Base-by-base conservation (phyloP, 305 asterid genomes). In the Solanum hybrid region DNA sequence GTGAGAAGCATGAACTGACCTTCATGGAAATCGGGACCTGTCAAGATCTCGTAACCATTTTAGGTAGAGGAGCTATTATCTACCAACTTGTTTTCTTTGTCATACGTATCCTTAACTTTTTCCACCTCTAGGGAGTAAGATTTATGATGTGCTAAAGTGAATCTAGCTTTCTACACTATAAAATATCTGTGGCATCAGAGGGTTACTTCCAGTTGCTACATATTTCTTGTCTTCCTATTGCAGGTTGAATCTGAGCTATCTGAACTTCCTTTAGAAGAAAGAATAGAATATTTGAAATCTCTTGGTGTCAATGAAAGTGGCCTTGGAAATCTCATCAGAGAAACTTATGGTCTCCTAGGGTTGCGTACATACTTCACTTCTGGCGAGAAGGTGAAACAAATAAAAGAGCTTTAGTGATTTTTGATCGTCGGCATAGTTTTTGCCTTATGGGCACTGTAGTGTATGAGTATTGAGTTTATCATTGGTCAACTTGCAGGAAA, bases 171-270 rank as follows among this genome's bases (percentile, higher is more conserved):
- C 31, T 32, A 34, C 32, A 32, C 46, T n/a, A 20, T 22, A 56
- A 32, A 85, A 84, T 31, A 32, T 56, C 38, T 16, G 17, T 88
- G 69, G n/a, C 31, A 77, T 88, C 56, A 16, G 85, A 72, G 51
- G 76, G 46, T 56, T 56, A 60, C 76, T 20, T 56, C 32, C 42
- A 56, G 51, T 35, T 89, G 88, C 86, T 85, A 69, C 56, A 77
- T 42, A 76, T 82, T 88, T 89, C 89, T 92, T 86, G 77, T 79
- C 87, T 88, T 75, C 88, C 89, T 88, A 37, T 91, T 90, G 40
- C 92, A 97, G 99, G 99, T 97, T 92, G 99, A 97, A 87, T 95
- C 99, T 81, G 99, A 96, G 94, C 99, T 97, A 76, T 91, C 97
- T 78, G 99, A 97, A 91, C 98, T 97, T 93, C 96, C 98, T 87